Base-by-base conservation (phyloP, 2,329 filamentous ascomycete species). In the Sporothrix globosa region DNA sequence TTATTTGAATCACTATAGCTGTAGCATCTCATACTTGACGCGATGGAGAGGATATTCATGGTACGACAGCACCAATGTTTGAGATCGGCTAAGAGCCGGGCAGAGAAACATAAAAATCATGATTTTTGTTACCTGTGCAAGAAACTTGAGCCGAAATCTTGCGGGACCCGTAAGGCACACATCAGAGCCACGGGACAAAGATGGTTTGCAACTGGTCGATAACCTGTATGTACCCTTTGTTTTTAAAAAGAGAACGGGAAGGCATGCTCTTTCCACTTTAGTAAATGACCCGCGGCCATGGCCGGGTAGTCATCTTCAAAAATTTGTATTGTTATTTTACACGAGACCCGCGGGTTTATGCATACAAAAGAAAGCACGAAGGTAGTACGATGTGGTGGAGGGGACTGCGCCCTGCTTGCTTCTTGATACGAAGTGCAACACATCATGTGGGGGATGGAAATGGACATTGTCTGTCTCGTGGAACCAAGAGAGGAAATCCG, bases 351-450 rank as follows among this genome's bases (percentile, higher is more conserved):
- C 63, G 41, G 48, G 41, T 54, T 30, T 19, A 67, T 67, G 48
- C 30, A 24, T 24, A 53, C 34, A 50, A 30, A 24, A 34, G 5
- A 21, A 21, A 27, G 24, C 34, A 30, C 21, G 44, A 65, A 39
- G 19, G 39, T 46, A 65, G 41, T 30, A 48, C 44, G 17, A 50
- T 50, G 61, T n/a, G 60, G 41, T 30, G 41, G 44, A 34, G 21
- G n/a, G n/a, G 54, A n/a, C 24, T 41, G 34, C 30, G n/a, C 56
- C 34, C 58, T 44, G 19, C 13, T 63, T 44, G 5, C 6, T 46
- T 46, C 41, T 63, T 34, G 58, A 44, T 50, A 50, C 52, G 46
- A 53, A 67, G 48, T 54, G 30, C 48, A 67, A 54, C 63, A 67
- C 63, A 67, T 48, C 53, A 67, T 67, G 24, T 34, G 46, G 14